Percentiles rank a stretch among this genome's conserved stretches.
Evolutionary conservation across 176 grass and related monocot genomes (phyloP).

Genomic region (maize (Zea mays)): Zm-B73-REFERENCE-NAM-5.0 NC_050099.1:231462001-231462500

Average conservation of each 20-base stretch:
- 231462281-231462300: background rate
- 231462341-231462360: constrained; percentile 2
- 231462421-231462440: background rate
- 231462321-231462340: background rate
- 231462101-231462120: background rate
- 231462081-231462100: background rate
- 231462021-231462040: too few relatives aligned
- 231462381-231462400: background rate
- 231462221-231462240: too few relatives aligned
- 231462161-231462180: too few relatives aligned
- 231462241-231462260: too few relatives aligned
- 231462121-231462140: background rate
- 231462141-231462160: background rate
- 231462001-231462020: background rate
- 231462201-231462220: too few relatives aligned
- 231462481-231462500: too few relatives aligned
- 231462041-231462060: background rate
- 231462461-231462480: background rate
- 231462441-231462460: background rate
- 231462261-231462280: background rate
- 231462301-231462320: background rate
- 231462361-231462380: background rate
- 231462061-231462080: background rate
- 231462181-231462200: too few relatives aligned
- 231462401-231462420: background rate